Evolutionary conservation across 257 asterid species (phyloP), one percentile per base, ranked within the genome.

Genomic region (Verbascum thapsus): DNA sequence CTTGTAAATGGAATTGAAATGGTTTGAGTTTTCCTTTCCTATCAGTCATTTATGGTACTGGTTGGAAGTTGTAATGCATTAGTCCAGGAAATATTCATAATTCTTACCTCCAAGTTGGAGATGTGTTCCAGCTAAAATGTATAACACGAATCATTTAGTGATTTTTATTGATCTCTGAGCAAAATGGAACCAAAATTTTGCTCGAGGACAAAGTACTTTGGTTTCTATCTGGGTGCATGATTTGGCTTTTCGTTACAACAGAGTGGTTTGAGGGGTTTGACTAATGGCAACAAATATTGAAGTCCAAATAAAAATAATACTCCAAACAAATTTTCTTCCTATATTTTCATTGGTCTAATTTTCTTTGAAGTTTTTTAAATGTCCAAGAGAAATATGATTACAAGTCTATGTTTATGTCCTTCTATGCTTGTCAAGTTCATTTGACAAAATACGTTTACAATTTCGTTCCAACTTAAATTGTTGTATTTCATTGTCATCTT

Each of bases 1-100:
- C 2, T 35, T 38, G 18, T 39, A 10, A 10, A 13, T 51, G 50
- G 50, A 54, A 37, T 50, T 50, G 39, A 54, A 37, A 37, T 50
- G 51, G 45, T 17, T 57, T 57, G 48, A 17, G 63, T 11, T 38
- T 57, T 57, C 32, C 62, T 10, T 15, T 13, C 26, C 61, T 35
- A 1, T 35, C 12, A 26, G 40, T 53, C 19, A 22, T 19, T 7
- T 10, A 53, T 15, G 9, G 4, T 10, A 30, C 16, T 37, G 47
- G 34, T 37, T 26, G 47, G 62, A 35, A 30, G 47, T 55, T 56
- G 49, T 42, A 42, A 8, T 42, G 1, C n/a, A 11, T 12, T 41
- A 12, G 17, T n/a, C 7, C 4, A 30, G 9, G 2, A 26, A 26
- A 26, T 26, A 5, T 6, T n/a, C 43, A 10, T 22, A 15, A 44